These are phyloP conservation scores for Plasmopara viticola DNA, from an alignment of 352 stramenopile genomes.

Conservation along the genomic window DNA sequence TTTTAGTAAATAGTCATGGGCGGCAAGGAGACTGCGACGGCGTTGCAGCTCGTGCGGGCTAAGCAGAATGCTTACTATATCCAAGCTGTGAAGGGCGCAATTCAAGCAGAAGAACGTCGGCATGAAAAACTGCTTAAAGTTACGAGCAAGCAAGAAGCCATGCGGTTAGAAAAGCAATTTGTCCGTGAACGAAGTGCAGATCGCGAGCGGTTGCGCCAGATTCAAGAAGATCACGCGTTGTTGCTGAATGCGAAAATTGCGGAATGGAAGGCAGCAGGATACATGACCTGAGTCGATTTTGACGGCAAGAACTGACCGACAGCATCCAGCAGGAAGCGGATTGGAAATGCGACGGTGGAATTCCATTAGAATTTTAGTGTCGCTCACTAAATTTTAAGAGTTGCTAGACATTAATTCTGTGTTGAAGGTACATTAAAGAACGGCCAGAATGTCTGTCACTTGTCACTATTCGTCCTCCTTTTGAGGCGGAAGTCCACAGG, in stretches of 20 bases:
- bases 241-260: constrained; percentile 43
- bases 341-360: no score
- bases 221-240: constrained; percentile 52
- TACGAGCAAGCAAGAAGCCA: constrained; percentile 33
- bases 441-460: no score
- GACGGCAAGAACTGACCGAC: neutral
- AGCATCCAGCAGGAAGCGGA: no score
- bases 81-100: constrained; percentile 41
- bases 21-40: constrained; percentile 8
- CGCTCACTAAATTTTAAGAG: no score
- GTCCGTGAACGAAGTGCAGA: constrained; percentile 37
- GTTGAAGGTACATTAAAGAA: no score
- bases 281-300: constrained; percentile 5
- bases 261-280: constrained; percentile 42
- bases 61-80: constrained; percentile 39
- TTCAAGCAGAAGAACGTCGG: constrained; percentile 47
- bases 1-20: neutral
- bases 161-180: constrained; percentile 51
- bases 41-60: constrained; percentile 4
- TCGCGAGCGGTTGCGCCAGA: constrained; percentile 45
- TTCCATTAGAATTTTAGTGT: no score
- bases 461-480: constrained; percentile 66
- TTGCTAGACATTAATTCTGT: no score
- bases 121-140: constrained; percentile 35
- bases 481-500: constrained; percentile 61